Evolutionary conservation across 1,139 yeast species (phyloP).

Genomic region (Taphrina deformans): DNA sequence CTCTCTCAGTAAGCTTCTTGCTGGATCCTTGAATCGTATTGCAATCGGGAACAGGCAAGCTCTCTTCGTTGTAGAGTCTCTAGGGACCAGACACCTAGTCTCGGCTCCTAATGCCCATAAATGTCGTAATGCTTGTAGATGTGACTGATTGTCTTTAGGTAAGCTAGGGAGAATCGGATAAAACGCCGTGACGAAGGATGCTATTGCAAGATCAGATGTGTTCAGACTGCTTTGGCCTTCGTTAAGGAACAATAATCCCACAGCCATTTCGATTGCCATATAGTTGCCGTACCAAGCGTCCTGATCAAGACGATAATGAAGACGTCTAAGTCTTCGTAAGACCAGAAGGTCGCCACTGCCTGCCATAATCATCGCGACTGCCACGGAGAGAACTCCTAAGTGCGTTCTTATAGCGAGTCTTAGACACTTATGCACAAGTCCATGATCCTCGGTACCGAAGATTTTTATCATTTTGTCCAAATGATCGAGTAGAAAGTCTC

Average conservation of each 20-base stretch:
- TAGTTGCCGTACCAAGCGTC: conserved; percentile 61
- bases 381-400: conserved; percentile 61
- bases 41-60: conserved; percentile 24
- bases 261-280: conserved; percentile 76
- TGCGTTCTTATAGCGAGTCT: conserved; percentile 58
- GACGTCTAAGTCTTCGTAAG: conserved; percentile 66
- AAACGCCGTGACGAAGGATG: conserved; percentile 68
- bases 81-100: conserved; percentile 71
- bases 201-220: conserved; percentile 64
- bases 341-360: conserved; percentile 87
- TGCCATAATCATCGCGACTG: conserved; percentile 76
- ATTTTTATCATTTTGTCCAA: conserved; percentile 64
- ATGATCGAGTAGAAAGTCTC: conserved; percentile 59
- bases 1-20: neutral
- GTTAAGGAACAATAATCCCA: conserved; percentile 85
- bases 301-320: conserved; percentile 60
- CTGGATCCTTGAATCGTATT: conserved; percentile 5
- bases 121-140: conserved; percentile 82
- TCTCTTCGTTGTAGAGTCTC: conserved; percentile 56
- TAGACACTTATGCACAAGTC: conserved; percentile 64
- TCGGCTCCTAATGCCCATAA: conserved; percentile 89
- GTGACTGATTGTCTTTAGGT: conserved; percentile 53
- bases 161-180: conserved; percentile 68
- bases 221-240: conserved; percentile 88
- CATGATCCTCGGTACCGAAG: conserved; percentile 51